Evolutionary conservation across 202 grass and related monocot genomes (phyloP).

Genomic region (Panicum hallii): DNA sequence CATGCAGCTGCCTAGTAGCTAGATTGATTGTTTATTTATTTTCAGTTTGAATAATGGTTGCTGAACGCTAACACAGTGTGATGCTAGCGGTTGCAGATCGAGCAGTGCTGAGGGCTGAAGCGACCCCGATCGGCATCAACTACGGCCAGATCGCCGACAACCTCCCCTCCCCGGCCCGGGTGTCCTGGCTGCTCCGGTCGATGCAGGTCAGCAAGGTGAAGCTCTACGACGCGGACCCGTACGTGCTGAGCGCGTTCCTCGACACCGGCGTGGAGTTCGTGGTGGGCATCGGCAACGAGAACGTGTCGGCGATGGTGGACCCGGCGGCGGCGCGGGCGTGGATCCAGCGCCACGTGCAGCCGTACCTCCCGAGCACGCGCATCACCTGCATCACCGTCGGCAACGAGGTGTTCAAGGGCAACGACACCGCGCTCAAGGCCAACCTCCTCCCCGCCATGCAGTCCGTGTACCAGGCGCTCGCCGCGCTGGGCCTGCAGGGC

Average conservation of each 20-base stretch:
- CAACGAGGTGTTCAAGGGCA: conserved; percentile 88
- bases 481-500: conserved; percentile 65
- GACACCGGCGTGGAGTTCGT: conserved; percentile 81
- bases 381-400: conserved; percentile 96
- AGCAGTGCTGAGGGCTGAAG: conserved; percentile 5
- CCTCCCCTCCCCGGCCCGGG: conserved; percentile 73
- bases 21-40: neutral
- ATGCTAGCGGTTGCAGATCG: conserved; percentile 6
- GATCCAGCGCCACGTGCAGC: conserved; percentile 74
- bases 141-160: conserved; percentile 94
- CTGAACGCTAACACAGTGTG: no score
- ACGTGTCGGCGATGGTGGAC: conserved; percentile 73
- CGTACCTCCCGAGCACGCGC: conserved; percentile 65
- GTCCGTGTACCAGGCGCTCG: conserved; percentile 65
- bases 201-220: conserved; percentile 90
- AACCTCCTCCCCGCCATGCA: conserved; percentile 77
- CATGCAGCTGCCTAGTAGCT: neutral
- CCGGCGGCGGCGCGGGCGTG: conserved; percentile 64
- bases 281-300: conserved; percentile 86
- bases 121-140: conserved; percentile 74
- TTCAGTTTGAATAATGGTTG: neutral
- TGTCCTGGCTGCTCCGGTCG: conserved; percentile 64
- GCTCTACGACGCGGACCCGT: conserved; percentile 90
- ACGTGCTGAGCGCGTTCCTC: conserved; percentile 76
- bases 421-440: conserved; percentile 68